Evolutionary conservation across 2,329 filamentous ascomycete genomes (phyloP), one percentile per base, ranked within the genome.

Genomic region (Stachybotrys chartarum): DNA sequence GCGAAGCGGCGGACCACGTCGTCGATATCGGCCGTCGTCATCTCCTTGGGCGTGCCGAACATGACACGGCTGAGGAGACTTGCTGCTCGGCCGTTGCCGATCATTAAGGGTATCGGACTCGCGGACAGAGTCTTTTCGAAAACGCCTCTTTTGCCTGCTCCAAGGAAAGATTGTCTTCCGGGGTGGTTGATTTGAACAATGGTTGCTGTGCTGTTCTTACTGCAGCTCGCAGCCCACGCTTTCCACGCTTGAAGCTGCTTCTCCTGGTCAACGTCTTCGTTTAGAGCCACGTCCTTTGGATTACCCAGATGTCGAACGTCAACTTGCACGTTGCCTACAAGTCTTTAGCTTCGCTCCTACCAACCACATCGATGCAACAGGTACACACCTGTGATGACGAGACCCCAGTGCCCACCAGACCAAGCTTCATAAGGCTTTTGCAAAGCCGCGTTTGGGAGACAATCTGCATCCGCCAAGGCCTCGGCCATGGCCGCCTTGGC

Each of bases 11-110:
- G 61, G 8, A 84, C 73, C 0, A 82, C 77, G 0, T 72, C 68
- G 17, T 78, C 70, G 48, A 87, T 83, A 45, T 87, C 83, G 0
- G 66, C 64, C 0, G 66, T 31, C 0, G 72, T 79, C 79, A 87
- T 82, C 53, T 77, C 84, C 49, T 77, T 74, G 0, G 84, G 84
- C 1, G 75, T 78, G 3, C 81, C 78, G 54, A 81, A 80, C 0
- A 75, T 46, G 1, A 80, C n/a, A 0, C 54, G 53, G 35, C 14
- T 42, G 35, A 70, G 39, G 2, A 73, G 18, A 17, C 59, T 60
- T 0, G 73, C 66, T 3, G 78, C 3, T 3, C 72, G 14, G 0
- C 72, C 69, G 0, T 65, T 42, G 0, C 77, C 77, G 7, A 81
- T 62, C 3, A 70, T 60, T 14, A 81, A 51, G 0, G 71, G 68